phyloP scores from a whole-genome alignment of 2,329 filamentous ascomycete genomes.

The Aspergillus spinulosporus region DNA sequence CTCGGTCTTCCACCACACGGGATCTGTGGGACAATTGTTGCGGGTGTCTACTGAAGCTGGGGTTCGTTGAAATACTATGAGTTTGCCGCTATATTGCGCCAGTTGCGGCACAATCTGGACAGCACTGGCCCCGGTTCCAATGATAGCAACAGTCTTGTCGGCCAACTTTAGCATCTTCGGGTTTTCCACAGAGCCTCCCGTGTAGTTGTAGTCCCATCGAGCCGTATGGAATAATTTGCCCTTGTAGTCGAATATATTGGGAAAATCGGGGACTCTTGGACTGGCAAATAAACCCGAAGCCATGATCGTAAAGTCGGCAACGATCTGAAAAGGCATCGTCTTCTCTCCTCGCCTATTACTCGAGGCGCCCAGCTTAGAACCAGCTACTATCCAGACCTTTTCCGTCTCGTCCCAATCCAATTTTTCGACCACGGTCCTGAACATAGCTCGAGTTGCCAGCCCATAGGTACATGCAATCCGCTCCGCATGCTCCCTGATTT shows the following conservation, averaged over 20 bases:
- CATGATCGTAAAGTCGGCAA: neutral
- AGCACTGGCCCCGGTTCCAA: conserved; percentile 49
- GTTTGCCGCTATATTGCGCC: conserved; percentile 31
- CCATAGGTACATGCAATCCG: conserved; percentile 4
- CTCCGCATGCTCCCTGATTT: conserved; percentile 14
- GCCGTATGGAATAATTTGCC: neutral
- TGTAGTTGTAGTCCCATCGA: neutral
- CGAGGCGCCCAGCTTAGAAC: too few species aligned
- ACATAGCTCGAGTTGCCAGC: neutral
- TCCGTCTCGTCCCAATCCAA: neutral
- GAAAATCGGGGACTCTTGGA: neutral
- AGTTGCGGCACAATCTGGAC: conserved; percentile 45
- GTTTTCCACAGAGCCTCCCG: neutral
- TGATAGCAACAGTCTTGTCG: conserved; percentile 45
- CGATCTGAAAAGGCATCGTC: too few species aligned
- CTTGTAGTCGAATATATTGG: neutral
- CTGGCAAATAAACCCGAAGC: neutral
- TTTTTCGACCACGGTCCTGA: neutral
- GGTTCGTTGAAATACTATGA: conserved; percentile 49
- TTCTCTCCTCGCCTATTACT: too few species aligned
- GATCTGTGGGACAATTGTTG: conserved; percentile 26
- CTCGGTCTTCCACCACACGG: conserved; percentile 11
- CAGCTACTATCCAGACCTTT: neutral
- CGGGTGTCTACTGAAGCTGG: conserved; percentile 37
- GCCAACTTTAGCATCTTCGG: neutral